Conservation (phyloP, 2,329 filamentous ascomycete species). For the Hypocreales sp. region DNA sequence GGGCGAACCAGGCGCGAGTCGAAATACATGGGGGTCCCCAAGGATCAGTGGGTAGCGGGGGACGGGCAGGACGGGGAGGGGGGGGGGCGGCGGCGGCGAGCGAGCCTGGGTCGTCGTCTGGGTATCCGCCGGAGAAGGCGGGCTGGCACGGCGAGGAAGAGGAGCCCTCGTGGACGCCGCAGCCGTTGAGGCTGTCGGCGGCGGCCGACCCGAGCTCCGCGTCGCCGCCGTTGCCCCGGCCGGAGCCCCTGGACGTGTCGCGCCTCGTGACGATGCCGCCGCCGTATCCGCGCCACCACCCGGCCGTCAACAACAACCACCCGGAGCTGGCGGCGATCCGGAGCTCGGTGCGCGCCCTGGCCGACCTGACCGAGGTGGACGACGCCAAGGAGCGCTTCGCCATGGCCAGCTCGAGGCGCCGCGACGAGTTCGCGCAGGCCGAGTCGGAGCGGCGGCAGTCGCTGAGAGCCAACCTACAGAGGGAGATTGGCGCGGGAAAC, state of each 20-base stretch:
- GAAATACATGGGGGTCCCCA: conserved; percentile 89
- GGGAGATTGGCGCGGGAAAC: conserved; percentile 60
- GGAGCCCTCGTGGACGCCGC: conserved; percentile 24
- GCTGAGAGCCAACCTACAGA: conserved; percentile 61
- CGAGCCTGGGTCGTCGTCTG: conserved; percentile 23
- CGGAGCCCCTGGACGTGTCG: conserved; percentile 65
- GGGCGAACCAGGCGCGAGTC: conserved; percentile 79
- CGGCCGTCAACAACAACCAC: conserved; percentile 90
- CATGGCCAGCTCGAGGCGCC: conserved; percentile 38
- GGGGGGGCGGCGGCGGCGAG: conserved; percentile 20
- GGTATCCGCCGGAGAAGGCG: conserved; percentile 41
- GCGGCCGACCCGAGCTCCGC: conserved; percentile 22
- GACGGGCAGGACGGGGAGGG: conserved; percentile 21
- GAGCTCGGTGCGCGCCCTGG: conserved; percentile 55
- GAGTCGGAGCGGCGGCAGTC: conserved; percentile 40
- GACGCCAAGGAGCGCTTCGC: conserved; percentile 49
- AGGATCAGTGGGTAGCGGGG: conserved; percentile 61
- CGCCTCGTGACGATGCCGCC: conserved; percentile 85
- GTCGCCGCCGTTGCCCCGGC: conserved; percentile 28
- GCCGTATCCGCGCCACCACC: conserved; percentile 85
- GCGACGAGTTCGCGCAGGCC: conserved; percentile 36
- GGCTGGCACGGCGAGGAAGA: conserved; percentile 35
- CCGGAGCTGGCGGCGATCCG: conserved; percentile 73
- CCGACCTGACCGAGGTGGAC: conserved; percentile 57
- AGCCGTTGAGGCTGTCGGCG: conserved; percentile 26